Percentiles rank a stretch among this genome's conserved stretches.
Evolutionary conservation across 2,329 filamentous ascomycete genomes (phyloP).

Genomic region (Monilinia fructicola): DNA sequence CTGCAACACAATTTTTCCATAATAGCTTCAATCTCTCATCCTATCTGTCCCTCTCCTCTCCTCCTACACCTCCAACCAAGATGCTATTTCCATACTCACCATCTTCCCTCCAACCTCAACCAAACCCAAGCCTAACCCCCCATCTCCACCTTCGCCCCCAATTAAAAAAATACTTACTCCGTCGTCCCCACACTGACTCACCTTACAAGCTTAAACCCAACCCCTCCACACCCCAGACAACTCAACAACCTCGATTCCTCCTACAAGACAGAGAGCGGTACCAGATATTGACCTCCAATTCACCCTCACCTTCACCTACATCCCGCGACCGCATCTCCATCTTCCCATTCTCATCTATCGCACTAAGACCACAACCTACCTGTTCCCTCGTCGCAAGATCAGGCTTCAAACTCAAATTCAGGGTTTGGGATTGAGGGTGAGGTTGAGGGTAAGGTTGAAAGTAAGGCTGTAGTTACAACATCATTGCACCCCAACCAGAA

Average conservation of each 20-base stretch:
- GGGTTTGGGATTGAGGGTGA: too few species aligned
- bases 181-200: conserved; percentile 7
- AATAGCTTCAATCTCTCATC: neutral
- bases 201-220: neutral
- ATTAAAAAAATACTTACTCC: neutral
- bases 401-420: too few species aligned
- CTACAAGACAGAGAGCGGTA: neutral
- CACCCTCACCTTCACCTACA: too few species aligned
- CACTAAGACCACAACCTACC: too few species aligned
- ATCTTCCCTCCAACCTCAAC: neutral
- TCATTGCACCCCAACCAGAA: too few species aligned
- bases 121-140: too few species aligned
- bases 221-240: neutral
- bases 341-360: too few species aligned
- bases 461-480: too few species aligned
- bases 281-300: neutral
- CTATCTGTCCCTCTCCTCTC: neutral
- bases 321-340: too few species aligned
- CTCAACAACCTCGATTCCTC: conserved; percentile 10
- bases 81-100: neutral
- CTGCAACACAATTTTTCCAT: neutral
- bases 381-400: too few species aligned
- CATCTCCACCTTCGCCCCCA: too few species aligned
- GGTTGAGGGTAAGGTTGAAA: too few species aligned
- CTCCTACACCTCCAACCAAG: neutral